A percentile compares a stretch with the other conserved stretches of the same genome.
These are phyloP conservation scores for Ascochyta clinopodiicola DNA, from an alignment of 2,329 filamentous ascomycete species.

Conservation along the genomic window DNA sequence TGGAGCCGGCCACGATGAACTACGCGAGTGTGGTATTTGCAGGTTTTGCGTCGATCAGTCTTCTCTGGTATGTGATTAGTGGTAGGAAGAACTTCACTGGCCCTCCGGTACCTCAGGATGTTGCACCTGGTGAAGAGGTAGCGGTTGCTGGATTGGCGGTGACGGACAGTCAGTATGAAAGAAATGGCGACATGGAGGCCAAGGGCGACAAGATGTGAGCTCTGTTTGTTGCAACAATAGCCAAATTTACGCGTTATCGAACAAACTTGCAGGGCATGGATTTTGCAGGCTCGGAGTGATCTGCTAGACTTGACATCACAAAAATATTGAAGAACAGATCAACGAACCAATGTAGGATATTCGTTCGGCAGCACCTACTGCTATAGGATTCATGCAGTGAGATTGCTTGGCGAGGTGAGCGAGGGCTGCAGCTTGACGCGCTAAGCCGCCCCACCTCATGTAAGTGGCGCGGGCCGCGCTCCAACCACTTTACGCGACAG, in stretches of 20 bases:
- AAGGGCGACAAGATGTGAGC: slow-evolving; percentile 25
- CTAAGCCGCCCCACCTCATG: slow-evolving; percentile 5
- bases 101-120: slow-evolving; percentile 46
- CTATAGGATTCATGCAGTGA: too few species aligned
- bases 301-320: too few species aligned
- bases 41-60: slow-evolving; percentile 47
- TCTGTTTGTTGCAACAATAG: not conserved
- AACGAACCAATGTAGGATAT: too few species aligned
- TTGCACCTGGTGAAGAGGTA: slow-evolving; percentile 43
- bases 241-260: not conserved
- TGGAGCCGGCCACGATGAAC: slow-evolving; percentile 52
- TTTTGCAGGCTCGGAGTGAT: too few species aligned
- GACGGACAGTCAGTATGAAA: slow-evolving; percentile 35
- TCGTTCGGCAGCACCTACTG: not conserved
- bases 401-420: too few species aligned
- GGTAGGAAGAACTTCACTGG: slow-evolving; percentile 49
- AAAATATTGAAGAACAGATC: too few species aligned
- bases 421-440: not conserved
- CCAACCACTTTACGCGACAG: slow-evolving; percentile 30
- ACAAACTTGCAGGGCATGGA: too few species aligned
- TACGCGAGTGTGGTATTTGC: slow-evolving; percentile 52
- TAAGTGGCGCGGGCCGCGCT: slow-evolving; percentile 10
- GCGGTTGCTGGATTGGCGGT: slow-evolving; percentile 42
- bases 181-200: slow-evolving; percentile 33
- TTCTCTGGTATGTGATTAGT: slow-evolving; percentile 47